Evolutionary conservation across 2,329 filamentous ascomycete genomes (phyloP), one percentile per base, ranked within the genome.

Genomic region (Ploettnerulaceae sp.): DNA sequence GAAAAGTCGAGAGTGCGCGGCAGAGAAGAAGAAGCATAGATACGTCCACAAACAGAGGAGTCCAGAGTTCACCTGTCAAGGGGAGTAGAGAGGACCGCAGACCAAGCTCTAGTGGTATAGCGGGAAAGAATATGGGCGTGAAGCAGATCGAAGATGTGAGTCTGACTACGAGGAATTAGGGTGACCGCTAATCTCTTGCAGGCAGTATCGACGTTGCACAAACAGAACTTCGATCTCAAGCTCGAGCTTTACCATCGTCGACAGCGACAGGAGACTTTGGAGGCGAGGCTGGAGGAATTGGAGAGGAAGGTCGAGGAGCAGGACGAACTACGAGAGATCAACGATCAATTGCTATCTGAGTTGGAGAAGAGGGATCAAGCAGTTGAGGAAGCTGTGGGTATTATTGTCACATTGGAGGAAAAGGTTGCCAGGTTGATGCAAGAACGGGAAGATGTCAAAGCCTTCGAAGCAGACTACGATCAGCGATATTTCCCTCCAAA

Each of bases 221-320:
- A 89, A 61, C 79, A 86, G 65, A 89, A 88, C 58, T 89, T 88
- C 56, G 83, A 86, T 55, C 71, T 89, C 32, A 88, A 89, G 63
- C 70, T 88, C 24, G 83, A 88, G 61, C 65, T 89, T 1, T 86
- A 76, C 56, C 82, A 88, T 59, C 74, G 82, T 5, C 73, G 84
- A 21, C 77, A 88, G 64, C 73, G 76, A 43, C 81, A 84, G 58
- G 72, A 71, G 7, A 68, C 68, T 17, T 58, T 87, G 25, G 81
- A 86, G 58, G 70, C 74, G 25, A 70, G 72, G 31, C 56, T 86
- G 14, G 75, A 80, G 51, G 63, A 65, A 6, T 72, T 80, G 43
- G 73, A 75, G 51, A 65, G 64, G 38, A 54, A 57, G 32, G 43
- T 71, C 29, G 57, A 62, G 12, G 66, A 71, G 47, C 67, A 69